phyloP scores from a whole-genome alignment of 768 basidiomycete species.

The Cyclocybe cylindracea region DNA sequence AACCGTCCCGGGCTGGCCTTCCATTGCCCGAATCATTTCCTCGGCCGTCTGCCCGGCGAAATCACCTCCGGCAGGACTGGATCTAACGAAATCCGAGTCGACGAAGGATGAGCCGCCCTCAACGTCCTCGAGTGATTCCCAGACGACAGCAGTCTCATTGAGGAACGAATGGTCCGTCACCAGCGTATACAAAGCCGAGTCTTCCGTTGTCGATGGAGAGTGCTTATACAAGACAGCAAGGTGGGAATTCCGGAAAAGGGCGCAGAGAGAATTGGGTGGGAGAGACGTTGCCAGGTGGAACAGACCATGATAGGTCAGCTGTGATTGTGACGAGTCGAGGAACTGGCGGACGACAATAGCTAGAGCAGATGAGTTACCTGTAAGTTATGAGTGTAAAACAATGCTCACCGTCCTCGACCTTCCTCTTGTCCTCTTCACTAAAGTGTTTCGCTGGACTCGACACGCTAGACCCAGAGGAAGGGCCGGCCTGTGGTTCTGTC shows the following conservation, averaged over 20 bases:
- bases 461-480: conserved; percentile 10
- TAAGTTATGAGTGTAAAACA: neutral
- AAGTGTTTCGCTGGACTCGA: conserved; percentile 32
- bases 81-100: conserved; percentile 64
- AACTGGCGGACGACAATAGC: conserved; percentile 70
- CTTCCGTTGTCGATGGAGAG: conserved; percentile 19
- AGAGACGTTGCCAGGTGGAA: conserved; percentile 77
- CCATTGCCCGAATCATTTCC: conserved; percentile 52
- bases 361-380: conserved; percentile 24
- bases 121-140: conserved; percentile 90
- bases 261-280: conserved; percentile 56
- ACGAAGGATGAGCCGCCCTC: conserved; percentile 81
- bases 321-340: conserved; percentile 72
- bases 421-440: conserved; percentile 56
- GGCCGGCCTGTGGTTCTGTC: conserved; percentile 25
- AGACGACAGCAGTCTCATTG: conserved; percentile 77
- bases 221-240: conserved; percentile 83
- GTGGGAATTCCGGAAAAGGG: conserved; percentile 89
- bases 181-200: conserved; percentile 69
- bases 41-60: conserved; percentile 75
- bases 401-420: conserved; percentile 68
- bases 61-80: conserved; percentile 78
- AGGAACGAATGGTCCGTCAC: conserved; percentile 86
- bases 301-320: conserved; percentile 86
- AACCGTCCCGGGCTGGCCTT: conserved; percentile 35